Conservation (phyloP, 371 early-diverging fungal genomes). For the Mortierella sp. region DNA sequence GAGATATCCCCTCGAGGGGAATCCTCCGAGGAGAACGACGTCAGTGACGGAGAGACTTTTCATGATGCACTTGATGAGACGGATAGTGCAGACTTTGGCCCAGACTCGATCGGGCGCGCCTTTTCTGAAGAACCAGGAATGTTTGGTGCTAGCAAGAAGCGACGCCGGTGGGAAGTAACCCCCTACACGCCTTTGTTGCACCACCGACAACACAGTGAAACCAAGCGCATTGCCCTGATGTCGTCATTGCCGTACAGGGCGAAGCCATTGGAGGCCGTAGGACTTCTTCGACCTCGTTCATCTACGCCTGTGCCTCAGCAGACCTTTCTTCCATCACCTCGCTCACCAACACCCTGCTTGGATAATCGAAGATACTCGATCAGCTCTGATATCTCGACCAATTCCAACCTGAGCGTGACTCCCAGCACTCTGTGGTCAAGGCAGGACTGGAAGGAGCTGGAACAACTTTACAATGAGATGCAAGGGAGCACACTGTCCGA, state of each 20-base stretch:
- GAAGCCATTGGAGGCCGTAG: neutral
- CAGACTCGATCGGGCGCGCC: neutral
- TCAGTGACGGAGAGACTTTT: constrained; percentile 18
- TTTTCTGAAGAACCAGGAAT: constrained; percentile 5
- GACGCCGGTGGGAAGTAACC: constrained; percentile 34
- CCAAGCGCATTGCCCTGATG: constrained; percentile 23
- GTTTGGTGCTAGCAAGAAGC: neutral
- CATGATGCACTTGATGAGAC: constrained; percentile 30
- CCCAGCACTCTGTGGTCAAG: constrained; percentile 20
- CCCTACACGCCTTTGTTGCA: constrained; percentile 16
- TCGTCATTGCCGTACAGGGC: neutral
- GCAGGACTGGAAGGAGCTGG: constrained; percentile 32
- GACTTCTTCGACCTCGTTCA: constrained; percentile 21
- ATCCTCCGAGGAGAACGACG: neutral
- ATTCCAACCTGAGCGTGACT: neutral
- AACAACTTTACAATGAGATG: constrained; percentile 23
- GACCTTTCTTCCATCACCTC: neutral
- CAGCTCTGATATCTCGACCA: constrained; percentile 8
- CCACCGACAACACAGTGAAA: constrained; percentile 8
- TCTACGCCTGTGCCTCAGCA: constrained; percentile 13
- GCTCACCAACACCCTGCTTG: neutral
- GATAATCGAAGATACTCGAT: constrained; percentile 4
- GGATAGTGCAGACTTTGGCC: neutral
- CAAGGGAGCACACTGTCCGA: constrained; percentile 23
- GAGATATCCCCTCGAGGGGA: neutral